Evolutionary conservation across 2,329 filamentous ascomycete species (phyloP).

Genomic region (Chaetomium sp.): DNA sequence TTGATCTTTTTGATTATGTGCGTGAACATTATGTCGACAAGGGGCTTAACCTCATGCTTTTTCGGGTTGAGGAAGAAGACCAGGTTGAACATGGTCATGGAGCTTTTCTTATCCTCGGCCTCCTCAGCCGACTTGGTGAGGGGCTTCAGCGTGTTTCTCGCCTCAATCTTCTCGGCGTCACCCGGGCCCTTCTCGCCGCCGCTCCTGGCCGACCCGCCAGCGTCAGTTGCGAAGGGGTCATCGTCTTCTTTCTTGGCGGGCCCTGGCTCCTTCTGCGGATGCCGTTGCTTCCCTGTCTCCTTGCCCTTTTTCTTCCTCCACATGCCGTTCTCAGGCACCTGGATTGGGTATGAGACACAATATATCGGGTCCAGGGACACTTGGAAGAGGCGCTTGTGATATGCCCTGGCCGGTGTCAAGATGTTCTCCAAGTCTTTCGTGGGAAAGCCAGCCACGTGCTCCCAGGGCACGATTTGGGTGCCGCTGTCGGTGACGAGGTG

Average conservation of each 20-base stretch:
- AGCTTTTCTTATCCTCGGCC: constrained; percentile 63
- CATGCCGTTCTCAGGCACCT: constrained; percentile 74
- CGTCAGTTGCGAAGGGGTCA: constrained; percentile 32
- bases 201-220: constrained; percentile 12
- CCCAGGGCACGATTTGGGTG: constrained; percentile 65
- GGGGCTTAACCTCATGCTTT: constrained; percentile 71
- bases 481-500: constrained; percentile 59
- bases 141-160: constrained; percentile 37
- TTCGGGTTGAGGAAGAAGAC: constrained; percentile 88
- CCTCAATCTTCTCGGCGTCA: constrained; percentile 40
- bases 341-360: constrained; percentile 81
- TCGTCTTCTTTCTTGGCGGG: constrained; percentile 39
- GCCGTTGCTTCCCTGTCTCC: constrained; percentile 37
- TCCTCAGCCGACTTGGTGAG: constrained; percentile 48
- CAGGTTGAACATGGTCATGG: constrained; percentile 97
- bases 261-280: constrained; percentile 40
- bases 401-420: constrained; percentile 72
- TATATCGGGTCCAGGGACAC: constrained; percentile 77
- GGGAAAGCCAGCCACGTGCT: constrained; percentile 72
- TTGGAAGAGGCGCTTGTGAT: constrained; percentile 82
- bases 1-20: constrained; percentile 91
- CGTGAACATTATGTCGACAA: constrained; percentile 77
- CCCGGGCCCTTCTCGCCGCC: constrained; percentile 33
- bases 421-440: constrained; percentile 80
- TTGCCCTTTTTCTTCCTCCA: constrained; percentile 68